A percentile compares a stretch with the other conserved stretches of the same genome.
Conservation (phyloP, 148 eudicot genomes). For the Rhododendron griersonianum region DNA sequence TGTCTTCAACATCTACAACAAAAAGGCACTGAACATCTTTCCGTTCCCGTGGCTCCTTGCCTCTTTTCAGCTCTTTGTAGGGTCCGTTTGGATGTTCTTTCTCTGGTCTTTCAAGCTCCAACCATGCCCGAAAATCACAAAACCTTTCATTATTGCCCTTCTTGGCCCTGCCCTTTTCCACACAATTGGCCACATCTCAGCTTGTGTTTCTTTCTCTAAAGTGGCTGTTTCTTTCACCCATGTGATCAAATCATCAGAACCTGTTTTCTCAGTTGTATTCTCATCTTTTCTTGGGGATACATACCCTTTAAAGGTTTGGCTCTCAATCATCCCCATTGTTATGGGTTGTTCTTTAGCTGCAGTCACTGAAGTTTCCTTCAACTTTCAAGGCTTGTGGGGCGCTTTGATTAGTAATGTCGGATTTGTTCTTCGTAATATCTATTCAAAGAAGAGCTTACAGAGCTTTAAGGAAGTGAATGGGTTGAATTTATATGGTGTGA, state of each 20-base stretch:
- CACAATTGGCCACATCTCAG: conserved; percentile 86
- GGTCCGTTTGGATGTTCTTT: conserved; percentile 69
- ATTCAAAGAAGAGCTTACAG: conserved; percentile 74
- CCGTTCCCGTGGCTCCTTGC: conserved; percentile 93
- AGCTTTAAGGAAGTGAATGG: conserved; percentile 85
- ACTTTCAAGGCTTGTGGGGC: conserved; percentile 71
- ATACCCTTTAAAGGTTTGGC: conserved; percentile 70
- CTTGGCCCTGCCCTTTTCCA: conserved; percentile 88
- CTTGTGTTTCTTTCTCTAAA: conserved; percentile 86
- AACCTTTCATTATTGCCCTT: conserved; percentile 59
- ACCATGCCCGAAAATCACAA: conserved; percentile 70
- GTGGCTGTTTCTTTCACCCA: conserved; percentile 94
- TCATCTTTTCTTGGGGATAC: conserved; percentile 67
- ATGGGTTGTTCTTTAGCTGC: conserved; percentile 87
- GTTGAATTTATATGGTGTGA: conserved; percentile 81
- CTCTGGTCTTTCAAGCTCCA: conserved; percentile 78
- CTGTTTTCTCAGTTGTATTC: conserved; percentile 75
- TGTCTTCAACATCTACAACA: conserved; percentile 79
- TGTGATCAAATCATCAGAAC: conserved; percentile 84
- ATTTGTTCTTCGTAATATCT: conserved; percentile 74
- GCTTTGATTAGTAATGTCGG: conserved; percentile 94
- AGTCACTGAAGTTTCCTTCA: conserved; percentile 78
- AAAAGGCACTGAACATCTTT: conserved; percentile 73
- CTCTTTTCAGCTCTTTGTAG: conserved; percentile 74
- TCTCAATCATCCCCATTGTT: conserved; percentile 83